phyloP scores from a whole-genome alignment of 768 basidiomycete genomes.

The Mrakia gelida region DNA sequence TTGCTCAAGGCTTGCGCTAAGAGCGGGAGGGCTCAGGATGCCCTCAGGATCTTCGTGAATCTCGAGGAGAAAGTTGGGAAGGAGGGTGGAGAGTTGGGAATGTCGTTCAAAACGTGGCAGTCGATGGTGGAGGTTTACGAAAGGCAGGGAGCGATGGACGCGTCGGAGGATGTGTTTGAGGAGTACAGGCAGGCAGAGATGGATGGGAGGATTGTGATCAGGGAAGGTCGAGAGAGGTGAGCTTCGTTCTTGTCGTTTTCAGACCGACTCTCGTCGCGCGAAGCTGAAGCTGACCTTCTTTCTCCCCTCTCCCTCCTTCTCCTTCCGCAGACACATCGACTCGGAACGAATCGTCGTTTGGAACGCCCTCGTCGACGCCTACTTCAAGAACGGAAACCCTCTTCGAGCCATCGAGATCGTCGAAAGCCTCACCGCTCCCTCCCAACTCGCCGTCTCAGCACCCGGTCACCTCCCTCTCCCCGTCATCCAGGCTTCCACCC shows the following conservation, averaged over 20 bases:
- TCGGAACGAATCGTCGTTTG: slow-evolving; percentile 52
- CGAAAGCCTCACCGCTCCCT: slow-evolving; percentile 23
- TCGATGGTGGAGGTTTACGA: slow-evolving; percentile 60
- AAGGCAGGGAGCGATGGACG: slow-evolving; percentile 52
- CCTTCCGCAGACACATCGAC: slow-evolving; percentile 39
- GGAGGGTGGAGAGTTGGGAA: not conserved
- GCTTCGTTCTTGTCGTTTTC: not conserved
- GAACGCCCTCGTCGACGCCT: slow-evolving; percentile 57
- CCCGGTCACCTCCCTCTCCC: slow-evolving; percentile 6
- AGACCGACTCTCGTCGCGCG: no score
- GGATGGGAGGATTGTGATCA: slow-evolving; percentile 20
- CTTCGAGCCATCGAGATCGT: slow-evolving; percentile 33
- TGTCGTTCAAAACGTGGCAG: slow-evolving; percentile 47
- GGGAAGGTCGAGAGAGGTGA: slow-evolving; percentile 3
- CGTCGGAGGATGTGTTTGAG: slow-evolving; percentile 59
- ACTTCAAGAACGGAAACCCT: slow-evolving; percentile 49
- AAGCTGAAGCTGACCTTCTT: not conserved
- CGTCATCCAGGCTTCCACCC: slow-evolving; percentile 27
- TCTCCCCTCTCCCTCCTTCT: not conserved
- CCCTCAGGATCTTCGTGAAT: slow-evolving; percentile 62
- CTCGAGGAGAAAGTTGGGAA: slow-evolving; percentile 49
- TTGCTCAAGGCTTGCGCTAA: slow-evolving; percentile 62
- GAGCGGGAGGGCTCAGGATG: slow-evolving; percentile 57
- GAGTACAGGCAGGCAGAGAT: slow-evolving; percentile 49
- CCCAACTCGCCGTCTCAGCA: slow-evolving; percentile 24